A percentile compares a stretch with the other conserved stretches of the same genome.
Conservation (phyloP, 2,329 filamentous ascomycete species). For the Penicillium sp. region DNA sequence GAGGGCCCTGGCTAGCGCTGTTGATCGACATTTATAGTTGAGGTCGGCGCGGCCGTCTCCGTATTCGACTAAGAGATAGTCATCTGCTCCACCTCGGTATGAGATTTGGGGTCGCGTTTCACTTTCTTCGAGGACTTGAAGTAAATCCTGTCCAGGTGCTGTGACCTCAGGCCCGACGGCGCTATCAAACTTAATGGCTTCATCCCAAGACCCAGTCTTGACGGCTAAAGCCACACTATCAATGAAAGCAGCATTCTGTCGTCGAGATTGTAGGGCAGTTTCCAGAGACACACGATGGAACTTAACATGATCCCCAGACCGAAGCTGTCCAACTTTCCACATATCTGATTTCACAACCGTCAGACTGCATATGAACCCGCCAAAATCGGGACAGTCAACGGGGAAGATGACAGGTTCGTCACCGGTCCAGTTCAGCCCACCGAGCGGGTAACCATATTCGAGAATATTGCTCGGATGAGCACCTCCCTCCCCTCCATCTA, state of each 20-base stretch:
- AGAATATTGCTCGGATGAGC: slow-evolving; percentile 61
- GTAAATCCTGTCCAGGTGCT: background rate
- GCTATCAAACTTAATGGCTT: background rate
- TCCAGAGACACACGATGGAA: slow-evolving; percentile 54
- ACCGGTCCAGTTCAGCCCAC: background rate
- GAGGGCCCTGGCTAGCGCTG: slow-evolving; percentile 49
- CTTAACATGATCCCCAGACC: slow-evolving; percentile 57
- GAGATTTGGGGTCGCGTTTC: background rate
- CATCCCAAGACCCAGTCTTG: background rate
- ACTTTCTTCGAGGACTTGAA: background rate
- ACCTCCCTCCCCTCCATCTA: slow-evolving; percentile 63
- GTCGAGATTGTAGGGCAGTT: slow-evolving; percentile 44
- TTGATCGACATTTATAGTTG: slow-evolving; percentile 58
- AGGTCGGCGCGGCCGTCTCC: slow-evolving; percentile 58
- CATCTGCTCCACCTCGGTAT: slow-evolving; percentile 43
- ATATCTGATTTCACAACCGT: slow-evolving; percentile 59
- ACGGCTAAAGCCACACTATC: background rate
- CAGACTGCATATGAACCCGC: slow-evolving; percentile 59
- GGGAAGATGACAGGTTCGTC: slow-evolving; percentile 50
- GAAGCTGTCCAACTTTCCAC: slow-evolving; percentile 64
- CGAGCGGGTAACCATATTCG: slow-evolving; percentile 55
- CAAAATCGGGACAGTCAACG: slow-evolving; percentile 60
- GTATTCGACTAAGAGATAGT: slow-evolving; percentile 60
- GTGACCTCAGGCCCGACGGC: background rate
- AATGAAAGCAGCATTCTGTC: background rate